Base-by-base conservation (phyloP, 1,284 basidiomycete species). In the Thecaphora thlaspeos region DNA sequence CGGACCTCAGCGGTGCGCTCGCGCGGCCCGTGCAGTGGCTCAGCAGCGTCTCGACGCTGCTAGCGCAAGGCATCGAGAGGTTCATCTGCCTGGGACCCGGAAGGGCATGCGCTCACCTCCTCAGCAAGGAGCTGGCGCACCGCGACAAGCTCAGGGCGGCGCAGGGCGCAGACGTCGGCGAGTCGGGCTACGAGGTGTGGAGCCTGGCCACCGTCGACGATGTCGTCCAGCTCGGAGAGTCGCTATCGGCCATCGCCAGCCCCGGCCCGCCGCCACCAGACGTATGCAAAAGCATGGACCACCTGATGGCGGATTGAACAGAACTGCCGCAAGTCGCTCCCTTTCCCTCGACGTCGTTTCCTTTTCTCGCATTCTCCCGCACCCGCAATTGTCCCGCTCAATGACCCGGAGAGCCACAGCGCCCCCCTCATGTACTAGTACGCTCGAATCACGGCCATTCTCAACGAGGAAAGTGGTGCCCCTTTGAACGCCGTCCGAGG, bases 51-150 rank as follows among this genome's bases (percentile, higher is more conserved):
- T 53, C 70, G 18, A 66, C 60, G n/a, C 42, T 75, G 28, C 43
- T 75, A 17, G 58, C 57, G 11, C 55, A 71, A 36, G 73, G 70
- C 3, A 71, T 76, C 15, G 61, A 67, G 40, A 46, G 74, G 28
- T 77, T 77, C 30, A 56, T 77, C 23, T 77, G 75, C 45, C 42
- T 77, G 14, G 75, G 75, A 1, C 75, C 74, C 0, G 74, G 74
- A 1, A 53, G 72, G 3, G 73, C 74, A 12, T 71, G 71, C 30
- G 75, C 74, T 1, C 73, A 77, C 47, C 55, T 76, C 51, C 52
- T 77, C 14, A 71, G 70, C 43, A 72, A 72, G 36, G 75, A 77
- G 48, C 58, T 76, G 15, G 72, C 73, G 10, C 62, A 67, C 48
- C 51, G 56, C 39, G 70, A 69, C 34, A 54, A 41, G 37, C 50